Evolutionary conservation across 495 filamentous ascomycete genomes (phyloP).

Genomic region (Stereocaulon alpinum): DNA sequence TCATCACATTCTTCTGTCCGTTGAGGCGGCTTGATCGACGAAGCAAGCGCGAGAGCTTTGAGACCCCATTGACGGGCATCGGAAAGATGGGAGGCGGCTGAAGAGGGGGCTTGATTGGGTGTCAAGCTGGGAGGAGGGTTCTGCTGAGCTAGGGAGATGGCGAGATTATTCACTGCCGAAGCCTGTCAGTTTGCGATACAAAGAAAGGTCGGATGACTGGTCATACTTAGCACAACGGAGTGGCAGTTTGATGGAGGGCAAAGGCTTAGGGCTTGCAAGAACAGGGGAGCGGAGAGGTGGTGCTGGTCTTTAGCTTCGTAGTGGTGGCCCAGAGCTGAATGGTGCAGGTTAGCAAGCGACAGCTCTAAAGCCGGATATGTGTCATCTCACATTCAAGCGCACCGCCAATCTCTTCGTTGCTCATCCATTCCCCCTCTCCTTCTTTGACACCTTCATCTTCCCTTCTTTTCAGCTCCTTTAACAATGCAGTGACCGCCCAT

Average conservation of each 20-base stretch:
- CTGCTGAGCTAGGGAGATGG: constrained; percentile 20
- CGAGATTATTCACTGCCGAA: constrained; percentile 20
- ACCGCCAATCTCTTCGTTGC: constrained; percentile 57
- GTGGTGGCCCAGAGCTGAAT: constrained; percentile 51
- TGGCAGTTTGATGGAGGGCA: constrained; percentile 49
- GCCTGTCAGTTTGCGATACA: constrained; percentile 51
- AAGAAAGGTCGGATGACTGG: background rate
- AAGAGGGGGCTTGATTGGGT: constrained; percentile 9
- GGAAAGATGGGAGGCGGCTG: constrained; percentile 9
- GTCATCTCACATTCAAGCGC: constrained; percentile 50
- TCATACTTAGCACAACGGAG: constrained; percentile 61
- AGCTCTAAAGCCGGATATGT: background rate
- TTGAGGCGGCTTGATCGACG: constrained; percentile 44
- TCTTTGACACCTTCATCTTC: constrained; percentile 50
- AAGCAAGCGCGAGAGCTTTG: constrained; percentile 56
- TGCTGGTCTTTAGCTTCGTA: constrained; percentile 60
- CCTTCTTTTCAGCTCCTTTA: constrained; percentile 62
- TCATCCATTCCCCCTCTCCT: constrained; percentile 66
- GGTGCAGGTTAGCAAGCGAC: background rate
- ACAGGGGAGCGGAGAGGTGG: constrained; percentile 78
- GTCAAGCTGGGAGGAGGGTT: constrained; percentile 12
- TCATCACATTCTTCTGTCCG: constrained; percentile 72
- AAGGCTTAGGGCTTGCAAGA: constrained; percentile 67
- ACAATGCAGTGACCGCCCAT: constrained; percentile 71
- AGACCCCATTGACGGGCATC: constrained; percentile 59